A percentile compares a stretch with the other conserved stretches of the same genome.
Conservation (phyloP, 139 green algal genomes). For the Desmodesmus armatus region DNA sequence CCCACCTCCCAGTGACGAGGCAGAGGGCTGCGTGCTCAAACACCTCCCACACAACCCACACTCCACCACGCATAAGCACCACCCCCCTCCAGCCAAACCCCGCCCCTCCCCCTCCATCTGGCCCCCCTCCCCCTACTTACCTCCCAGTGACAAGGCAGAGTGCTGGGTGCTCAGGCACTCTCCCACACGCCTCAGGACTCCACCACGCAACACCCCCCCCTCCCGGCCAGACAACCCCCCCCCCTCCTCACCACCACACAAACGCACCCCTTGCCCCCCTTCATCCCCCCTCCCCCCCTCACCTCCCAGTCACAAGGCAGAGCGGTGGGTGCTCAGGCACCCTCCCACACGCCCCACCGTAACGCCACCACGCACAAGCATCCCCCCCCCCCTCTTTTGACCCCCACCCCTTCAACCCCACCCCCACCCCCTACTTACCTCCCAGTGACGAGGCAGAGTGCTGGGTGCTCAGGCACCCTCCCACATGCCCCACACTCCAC, state of each 20-base stretch:
- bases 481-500: not conserved
- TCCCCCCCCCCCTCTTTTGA: too few species aligned
- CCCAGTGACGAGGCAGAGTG: slow-evolving; percentile 4
- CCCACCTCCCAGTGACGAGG: not conserved
- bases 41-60: not conserved
- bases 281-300: too few species aligned
- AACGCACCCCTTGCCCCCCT: too few species aligned
- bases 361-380: too few species aligned
- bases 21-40: not conserved
- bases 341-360: not conserved
- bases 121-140: not conserved
- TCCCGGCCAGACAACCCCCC: too few species aligned
- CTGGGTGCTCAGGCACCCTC: not conserved
- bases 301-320: not conserved
- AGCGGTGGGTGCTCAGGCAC: not conserved
- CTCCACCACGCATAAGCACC: too few species aligned
- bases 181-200: not conserved
- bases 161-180: not conserved
- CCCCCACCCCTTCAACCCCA: too few species aligned
- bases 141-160: slow-evolving; percentile 9
- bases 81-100: too few species aligned
- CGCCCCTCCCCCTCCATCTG: too few species aligned
- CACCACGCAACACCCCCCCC: too few species aligned
- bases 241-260: too few species aligned
- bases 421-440: not conserved